phyloP scores from a whole-genome alignment of 495 filamentous ascomycete species.

The Xylaria curta region DNA sequence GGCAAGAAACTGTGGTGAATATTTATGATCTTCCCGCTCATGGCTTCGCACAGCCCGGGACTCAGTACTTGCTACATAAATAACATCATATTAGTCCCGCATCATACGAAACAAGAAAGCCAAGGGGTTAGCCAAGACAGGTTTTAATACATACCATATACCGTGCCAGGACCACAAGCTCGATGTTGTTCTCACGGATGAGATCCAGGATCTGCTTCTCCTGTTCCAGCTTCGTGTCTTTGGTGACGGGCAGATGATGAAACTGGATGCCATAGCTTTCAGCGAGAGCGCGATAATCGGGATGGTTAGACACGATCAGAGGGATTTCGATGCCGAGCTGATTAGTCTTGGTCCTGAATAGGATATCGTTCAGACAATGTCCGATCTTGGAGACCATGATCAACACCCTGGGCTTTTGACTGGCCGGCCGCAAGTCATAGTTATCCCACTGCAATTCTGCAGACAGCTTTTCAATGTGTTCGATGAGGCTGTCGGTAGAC shows the following conservation, averaged over 20 bases:
- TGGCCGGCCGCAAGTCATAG: slow-evolving; percentile 66
- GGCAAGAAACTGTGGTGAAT: slow-evolving; percentile 83
- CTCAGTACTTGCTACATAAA: slow-evolving; percentile 67
- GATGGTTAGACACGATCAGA: slow-evolving; percentile 74
- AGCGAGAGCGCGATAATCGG: slow-evolving; percentile 70
- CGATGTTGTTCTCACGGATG: slow-evolving; percentile 65
- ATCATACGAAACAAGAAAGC: too few species aligned
- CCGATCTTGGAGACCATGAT: slow-evolving; percentile 86
- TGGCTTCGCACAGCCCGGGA: slow-evolving; percentile 70
- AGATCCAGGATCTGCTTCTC: slow-evolving; percentile 70
- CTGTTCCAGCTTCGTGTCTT: slow-evolving; percentile 71
- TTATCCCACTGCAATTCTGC: slow-evolving; percentile 60
- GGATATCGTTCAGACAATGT: slow-evolving; percentile 80
- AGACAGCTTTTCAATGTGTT: slow-evolving; percentile 62
- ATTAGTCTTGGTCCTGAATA: slow-evolving; percentile 70
- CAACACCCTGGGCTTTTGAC: slow-evolving; percentile 69
- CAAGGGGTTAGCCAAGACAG: too few species aligned
- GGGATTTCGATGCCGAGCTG: slow-evolving; percentile 73
- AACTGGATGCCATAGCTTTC: slow-evolving; percentile 74
- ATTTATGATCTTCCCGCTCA: slow-evolving; percentile 80
- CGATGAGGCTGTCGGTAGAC: slow-evolving; percentile 51
- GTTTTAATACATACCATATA: slow-evolving; percentile 57
- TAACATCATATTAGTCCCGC: too few species aligned
- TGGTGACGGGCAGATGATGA: slow-evolving; percentile 73
- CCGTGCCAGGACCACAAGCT: slow-evolving; percentile 76